Evolutionary conservation across 1,284 basidiomycete genomes (phyloP).

Genomic region (Cutaneotrichosporon sp.): DNA sequence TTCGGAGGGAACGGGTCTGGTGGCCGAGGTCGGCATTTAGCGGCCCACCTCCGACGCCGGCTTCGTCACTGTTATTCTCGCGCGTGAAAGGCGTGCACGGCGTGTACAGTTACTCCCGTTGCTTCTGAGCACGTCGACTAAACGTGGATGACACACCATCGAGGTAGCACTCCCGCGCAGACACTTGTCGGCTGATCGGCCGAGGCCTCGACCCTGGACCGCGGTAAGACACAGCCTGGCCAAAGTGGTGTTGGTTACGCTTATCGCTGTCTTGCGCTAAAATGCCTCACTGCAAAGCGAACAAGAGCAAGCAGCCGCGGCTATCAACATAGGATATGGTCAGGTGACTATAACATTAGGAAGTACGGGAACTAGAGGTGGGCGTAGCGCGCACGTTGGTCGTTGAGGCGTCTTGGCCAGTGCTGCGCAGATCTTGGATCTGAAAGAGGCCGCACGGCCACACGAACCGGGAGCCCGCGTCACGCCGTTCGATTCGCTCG

Average conservation of each 20-base stretch:
- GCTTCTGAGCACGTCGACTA: background rate
- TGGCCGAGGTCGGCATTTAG: slow-evolving; percentile 3
- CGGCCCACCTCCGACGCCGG: background rate
- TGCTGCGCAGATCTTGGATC: background rate
- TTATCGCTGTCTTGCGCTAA: background rate
- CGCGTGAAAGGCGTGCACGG: background rate
- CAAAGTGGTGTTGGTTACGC: background rate
- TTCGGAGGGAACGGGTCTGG: background rate
- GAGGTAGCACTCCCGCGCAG: background rate
- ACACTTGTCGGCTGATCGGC: too few species aligned
- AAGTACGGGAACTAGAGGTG: background rate
- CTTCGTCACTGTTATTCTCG: background rate
- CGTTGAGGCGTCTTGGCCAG: background rate
- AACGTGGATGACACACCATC: background rate
- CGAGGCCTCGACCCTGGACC: too few species aligned
- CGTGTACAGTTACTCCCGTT: background rate
- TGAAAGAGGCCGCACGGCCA: background rate
- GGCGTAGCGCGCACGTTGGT: background rate
- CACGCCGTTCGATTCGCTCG: background rate
- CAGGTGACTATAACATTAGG: background rate
- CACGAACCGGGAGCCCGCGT: background rate
- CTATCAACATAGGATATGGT: background rate
- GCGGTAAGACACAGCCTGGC: too few species aligned
- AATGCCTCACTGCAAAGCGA: background rate
- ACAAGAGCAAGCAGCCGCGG: background rate